phyloP scores from a whole-genome alignment of 176 grass and related monocot genomes.

The Neostapfia colusana region DNA sequence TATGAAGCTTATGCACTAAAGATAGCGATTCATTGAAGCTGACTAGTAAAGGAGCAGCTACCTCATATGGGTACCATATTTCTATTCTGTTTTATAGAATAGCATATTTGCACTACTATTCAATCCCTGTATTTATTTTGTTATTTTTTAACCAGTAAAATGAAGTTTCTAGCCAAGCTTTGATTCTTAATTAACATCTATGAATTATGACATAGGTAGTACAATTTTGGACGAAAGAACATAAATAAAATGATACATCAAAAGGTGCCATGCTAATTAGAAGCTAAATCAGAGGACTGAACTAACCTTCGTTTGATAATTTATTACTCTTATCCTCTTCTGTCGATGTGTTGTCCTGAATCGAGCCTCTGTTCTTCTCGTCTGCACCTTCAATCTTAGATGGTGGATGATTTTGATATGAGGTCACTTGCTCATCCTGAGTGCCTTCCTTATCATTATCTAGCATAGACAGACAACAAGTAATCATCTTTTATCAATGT shows the following conservation, averaged over 20 bases:
- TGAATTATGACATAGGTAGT: neutral
- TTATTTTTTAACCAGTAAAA: slow-evolving; percentile 7
- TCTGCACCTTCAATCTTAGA: slow-evolving; percentile 22
- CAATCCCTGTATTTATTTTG: neutral
- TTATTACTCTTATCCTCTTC: slow-evolving; percentile 1
- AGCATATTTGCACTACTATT: neutral
- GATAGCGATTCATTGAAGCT: slow-evolving; percentile 14
- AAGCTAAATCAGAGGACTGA: neutral
- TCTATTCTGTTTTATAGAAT: neutral
- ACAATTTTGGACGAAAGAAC: neutral
- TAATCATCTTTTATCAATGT: neutral
- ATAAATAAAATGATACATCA: neutral
- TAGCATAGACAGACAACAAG: slow-evolving; percentile 25
- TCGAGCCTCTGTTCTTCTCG: slow-evolving; percentile 13
- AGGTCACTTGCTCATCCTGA: slow-evolving; percentile 28
- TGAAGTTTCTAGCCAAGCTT: neutral
- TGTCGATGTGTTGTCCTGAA: slow-evolving; percentile 29
- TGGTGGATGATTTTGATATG: slow-evolving; percentile 19
- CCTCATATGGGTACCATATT: neutral
- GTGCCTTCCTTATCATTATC: slow-evolving; percentile 27
- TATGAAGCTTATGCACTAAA: slow-evolving; percentile 16
- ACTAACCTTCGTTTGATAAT: slow-evolving; percentile 40
- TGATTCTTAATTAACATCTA: slow-evolving; percentile 19
- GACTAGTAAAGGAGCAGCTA: neutral
- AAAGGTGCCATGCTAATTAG: slow-evolving; percentile 17